Evolutionary conservation across 345 rosid species (phyloP).

Genomic region (Aquilaria sinensis): DNA sequence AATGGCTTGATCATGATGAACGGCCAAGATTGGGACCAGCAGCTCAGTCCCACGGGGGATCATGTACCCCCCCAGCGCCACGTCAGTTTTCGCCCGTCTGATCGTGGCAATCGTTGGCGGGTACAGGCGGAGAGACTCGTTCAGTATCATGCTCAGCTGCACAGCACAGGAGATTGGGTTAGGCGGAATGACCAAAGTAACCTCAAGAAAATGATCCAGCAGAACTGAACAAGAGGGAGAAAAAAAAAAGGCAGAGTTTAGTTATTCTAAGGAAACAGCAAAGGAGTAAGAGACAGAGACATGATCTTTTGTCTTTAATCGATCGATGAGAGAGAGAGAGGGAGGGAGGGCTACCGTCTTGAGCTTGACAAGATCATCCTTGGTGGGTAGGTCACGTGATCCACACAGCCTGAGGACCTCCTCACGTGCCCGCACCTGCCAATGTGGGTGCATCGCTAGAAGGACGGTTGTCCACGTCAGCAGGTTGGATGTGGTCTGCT

Average conservation of each 20-base stretch:
- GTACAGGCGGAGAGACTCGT: constrained; percentile 60
- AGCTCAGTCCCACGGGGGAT: constrained; percentile 71
- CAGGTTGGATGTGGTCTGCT: constrained; percentile 78
- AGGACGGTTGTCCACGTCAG: constrained; percentile 82
- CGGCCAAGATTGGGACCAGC: constrained; percentile 59
- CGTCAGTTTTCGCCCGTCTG: constrained; percentile 51
- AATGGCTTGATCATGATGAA: constrained; percentile 65
- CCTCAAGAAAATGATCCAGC: no score
- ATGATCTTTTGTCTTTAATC: neutral
- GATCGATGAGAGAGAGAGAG: neutral
- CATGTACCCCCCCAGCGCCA: constrained; percentile 67
- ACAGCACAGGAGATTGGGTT: neutral
- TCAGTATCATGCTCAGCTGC: constrained; percentile 65
- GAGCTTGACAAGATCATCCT: constrained; percentile 66
- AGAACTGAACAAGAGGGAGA: neutral
- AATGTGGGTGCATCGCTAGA: constrained; percentile 73
- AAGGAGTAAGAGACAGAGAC: constrained; percentile 12
- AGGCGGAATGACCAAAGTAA: neutral
- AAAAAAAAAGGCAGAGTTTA: neutral
- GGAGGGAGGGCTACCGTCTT: constrained; percentile 43
- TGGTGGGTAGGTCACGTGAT: constrained; percentile 67
- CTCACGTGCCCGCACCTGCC: constrained; percentile 87
- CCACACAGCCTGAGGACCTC: constrained; percentile 75
- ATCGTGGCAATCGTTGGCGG: constrained; percentile 75
- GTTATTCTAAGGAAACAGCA: neutral